Conservation (phyloP, 306 rosid species). For the apple (Malus domestica) region DNA sequence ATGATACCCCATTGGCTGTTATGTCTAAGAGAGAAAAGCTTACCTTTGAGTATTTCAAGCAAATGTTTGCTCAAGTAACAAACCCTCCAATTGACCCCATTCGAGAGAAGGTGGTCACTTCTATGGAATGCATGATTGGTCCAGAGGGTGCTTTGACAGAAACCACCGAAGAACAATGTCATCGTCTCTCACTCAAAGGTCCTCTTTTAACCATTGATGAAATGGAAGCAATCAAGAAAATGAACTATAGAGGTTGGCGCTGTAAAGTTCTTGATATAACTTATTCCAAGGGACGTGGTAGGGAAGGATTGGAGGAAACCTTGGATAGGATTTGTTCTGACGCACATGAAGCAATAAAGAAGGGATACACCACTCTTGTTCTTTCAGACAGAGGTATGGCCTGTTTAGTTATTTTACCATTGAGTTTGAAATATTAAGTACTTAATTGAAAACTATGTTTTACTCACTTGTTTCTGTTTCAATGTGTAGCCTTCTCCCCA, state of each 20-base stretch:
- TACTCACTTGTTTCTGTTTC: background rate
- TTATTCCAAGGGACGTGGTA: conserved; percentile 67
- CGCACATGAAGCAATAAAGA: conserved; percentile 72
- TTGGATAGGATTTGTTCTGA: conserved; percentile 75
- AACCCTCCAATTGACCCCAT: conserved; percentile 99
- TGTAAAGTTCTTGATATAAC: conserved; percentile 89
- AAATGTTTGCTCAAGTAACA: conserved; percentile 98
- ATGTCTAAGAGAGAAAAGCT: conserved; percentile 92
- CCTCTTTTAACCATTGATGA: conserved; percentile 69
- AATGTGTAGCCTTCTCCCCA: conserved; percentile 64
- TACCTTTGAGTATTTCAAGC: conserved; percentile 93
- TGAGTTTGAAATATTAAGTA: background rate
- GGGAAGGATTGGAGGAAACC: conserved; percentile 77
- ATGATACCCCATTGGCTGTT: conserved; percentile 89
- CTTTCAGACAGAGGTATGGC: conserved; percentile 92
- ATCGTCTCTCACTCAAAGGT: conserved; percentile 81
- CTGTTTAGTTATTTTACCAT: background rate
- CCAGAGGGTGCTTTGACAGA: conserved; percentile 97
- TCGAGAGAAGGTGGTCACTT: conserved; percentile 93
- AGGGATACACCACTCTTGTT: conserved; percentile 79
- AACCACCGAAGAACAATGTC: conserved; percentile 87
- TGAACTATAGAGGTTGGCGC: conserved; percentile 88
- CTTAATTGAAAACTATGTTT: background rate
- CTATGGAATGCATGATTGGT: conserved; percentile 95
- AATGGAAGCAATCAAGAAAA: conserved; percentile 78